These are phyloP conservation scores for Crithidia brevicula DNA, from an alignment of 208 protist species.

Conservation along the genomic window DNA sequence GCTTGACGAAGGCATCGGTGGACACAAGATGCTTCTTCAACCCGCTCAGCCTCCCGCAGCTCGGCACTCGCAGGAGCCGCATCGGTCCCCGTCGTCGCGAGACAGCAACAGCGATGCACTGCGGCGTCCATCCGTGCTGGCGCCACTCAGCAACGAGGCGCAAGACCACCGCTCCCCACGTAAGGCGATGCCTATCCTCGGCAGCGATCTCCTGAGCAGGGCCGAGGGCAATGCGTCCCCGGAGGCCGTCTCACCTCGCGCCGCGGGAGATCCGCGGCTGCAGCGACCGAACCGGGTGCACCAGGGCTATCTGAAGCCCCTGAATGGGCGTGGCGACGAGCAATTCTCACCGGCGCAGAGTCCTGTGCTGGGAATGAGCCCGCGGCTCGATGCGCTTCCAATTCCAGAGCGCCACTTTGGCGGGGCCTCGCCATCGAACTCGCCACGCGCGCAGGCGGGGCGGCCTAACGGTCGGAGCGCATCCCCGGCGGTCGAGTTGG, in stretches of 20 bases:
- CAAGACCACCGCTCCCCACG: constrained; percentile 15
- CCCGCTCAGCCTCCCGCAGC: background rate
- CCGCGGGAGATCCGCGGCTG: constrained; percentile 10
- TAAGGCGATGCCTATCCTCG: background rate
- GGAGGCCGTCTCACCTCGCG: constrained; percentile 10
- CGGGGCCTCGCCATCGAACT: constrained; percentile 1
- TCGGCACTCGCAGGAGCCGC: constrained; percentile 19
- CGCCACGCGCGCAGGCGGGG: constrained; percentile 7
- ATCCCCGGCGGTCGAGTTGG: constrained; percentile 6
- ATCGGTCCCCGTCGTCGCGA: background rate
- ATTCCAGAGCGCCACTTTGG: background rate
- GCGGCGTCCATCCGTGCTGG: constrained; percentile 22
- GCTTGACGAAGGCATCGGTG: constrained; percentile 19
- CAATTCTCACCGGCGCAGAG: constrained; percentile 7
- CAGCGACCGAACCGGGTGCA: constrained; percentile 27
- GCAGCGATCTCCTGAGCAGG: background rate
- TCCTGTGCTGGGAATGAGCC: constrained; percentile 9
- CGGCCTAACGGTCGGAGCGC: background rate
- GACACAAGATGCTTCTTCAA: constrained; percentile 26
- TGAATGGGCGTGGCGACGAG: constrained; percentile 19
- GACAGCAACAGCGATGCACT: background rate
- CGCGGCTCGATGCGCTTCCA: constrained; percentile 7
- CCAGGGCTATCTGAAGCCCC: constrained; percentile 31
- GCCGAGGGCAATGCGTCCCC: background rate
- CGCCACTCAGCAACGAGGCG: constrained; percentile 17